Evolutionary conservation across 2,329 filamentous ascomycete genomes (phyloP), one percentile per base, ranked within the genome.

Genomic region (Nemania serpens): DNA sequence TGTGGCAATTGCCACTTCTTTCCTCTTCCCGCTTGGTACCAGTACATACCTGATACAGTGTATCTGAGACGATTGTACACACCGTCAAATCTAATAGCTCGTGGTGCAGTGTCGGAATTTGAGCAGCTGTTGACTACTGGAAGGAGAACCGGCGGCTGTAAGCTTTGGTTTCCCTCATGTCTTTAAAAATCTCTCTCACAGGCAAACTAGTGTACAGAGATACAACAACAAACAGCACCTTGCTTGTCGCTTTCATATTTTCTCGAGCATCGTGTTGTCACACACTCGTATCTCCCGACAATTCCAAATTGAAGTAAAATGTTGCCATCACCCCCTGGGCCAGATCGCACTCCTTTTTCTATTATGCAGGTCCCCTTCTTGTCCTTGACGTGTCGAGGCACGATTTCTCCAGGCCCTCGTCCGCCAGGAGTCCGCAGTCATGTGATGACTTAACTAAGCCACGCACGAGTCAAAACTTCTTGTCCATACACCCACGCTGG

Each of bases 401-500:
- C 25, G 29, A 22, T 11, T 29, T 41, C 29, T 55, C 34, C 20
- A 52, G 22, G 22, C 18, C 55, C 51, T 47, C 47, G 3, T 45
- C 37, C 33, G 12, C 25, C 37, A 12, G 29, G 36, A 55, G 25
- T 56, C 49, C 20, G 10, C 11, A 25, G 61, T 57, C 57, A 57
- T 60, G 57, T 61, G 61, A 60, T 55, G 22, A 53, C 58, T 29
- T 17, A 53, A 12, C 34, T 6, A 54, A 62, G 33, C 55, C 58
- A 53, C 57, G 59, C 64, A 64, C 66, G 68, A 69, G 60, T 69
- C 67, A 67, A 68, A 58, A 42, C 33, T 43, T 39, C 37, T n/a
- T 18, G 17, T 29, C 41, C 29, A 39, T 64, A 54, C 12, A 39
- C 25, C 18, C 43, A 63, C 63, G 12, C 63, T 34, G 10, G 57